Percentiles rank a stretch among this genome's conserved stretches.
Evolutionary conservation across 225 moss, liverwort and hornwort species (phyloP).

Genomic region (Pseudisothecium myosuroides): DNA sequence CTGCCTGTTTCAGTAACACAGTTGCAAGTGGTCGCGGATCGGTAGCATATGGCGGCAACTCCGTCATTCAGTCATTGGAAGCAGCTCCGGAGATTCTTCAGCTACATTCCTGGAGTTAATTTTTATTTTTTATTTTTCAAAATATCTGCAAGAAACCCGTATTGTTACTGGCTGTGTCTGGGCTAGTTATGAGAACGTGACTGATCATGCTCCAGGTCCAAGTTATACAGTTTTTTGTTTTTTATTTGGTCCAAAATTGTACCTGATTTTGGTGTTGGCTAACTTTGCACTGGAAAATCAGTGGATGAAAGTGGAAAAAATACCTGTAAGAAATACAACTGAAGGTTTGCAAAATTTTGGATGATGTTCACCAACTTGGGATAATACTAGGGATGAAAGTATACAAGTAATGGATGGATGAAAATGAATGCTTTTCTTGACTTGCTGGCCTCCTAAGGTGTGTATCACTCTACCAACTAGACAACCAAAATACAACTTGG

Average conservation of each 20-base stretch:
- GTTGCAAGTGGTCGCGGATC: constrained; percentile 4
- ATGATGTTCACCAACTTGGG: neutral
- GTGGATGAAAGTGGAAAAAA: neutral
- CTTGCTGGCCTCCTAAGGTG: neutral
- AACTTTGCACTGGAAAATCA: neutral
- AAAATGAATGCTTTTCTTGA: neutral
- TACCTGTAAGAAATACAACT: too few relatives aligned
- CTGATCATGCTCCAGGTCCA: neutral
- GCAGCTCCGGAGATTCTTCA: neutral
- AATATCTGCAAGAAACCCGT: neutral
- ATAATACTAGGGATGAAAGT: neutral
- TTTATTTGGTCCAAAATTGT: neutral
- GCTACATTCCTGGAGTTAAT: too few relatives aligned
- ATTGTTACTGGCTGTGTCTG: neutral
- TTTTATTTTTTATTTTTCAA: neutral
- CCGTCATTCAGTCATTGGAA: neutral
- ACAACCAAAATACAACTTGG: neutral
- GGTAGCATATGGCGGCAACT: neutral
- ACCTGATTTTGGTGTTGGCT: neutral
- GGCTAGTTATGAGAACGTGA: neutral
- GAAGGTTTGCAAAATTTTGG: neutral
- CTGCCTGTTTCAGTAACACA: neutral
- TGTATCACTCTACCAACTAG: too few relatives aligned
- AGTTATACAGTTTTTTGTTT: neutral
- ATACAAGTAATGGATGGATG: neutral